Base-by-base conservation (phyloP, 2,329 filamentous ascomycete genomes). In the Penicillium corylophilum region DNA sequence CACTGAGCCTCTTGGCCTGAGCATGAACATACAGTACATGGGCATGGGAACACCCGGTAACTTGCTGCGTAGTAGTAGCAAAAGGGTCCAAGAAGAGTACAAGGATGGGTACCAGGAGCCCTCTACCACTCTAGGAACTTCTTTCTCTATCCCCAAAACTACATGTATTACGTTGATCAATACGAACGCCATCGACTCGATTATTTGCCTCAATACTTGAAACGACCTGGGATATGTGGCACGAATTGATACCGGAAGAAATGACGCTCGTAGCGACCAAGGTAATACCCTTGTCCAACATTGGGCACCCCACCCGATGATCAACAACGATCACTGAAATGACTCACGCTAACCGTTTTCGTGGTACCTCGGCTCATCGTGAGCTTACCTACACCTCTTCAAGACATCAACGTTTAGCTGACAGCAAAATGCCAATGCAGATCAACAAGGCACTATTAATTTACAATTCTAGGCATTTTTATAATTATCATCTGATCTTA, bases 361-460 rank as follows among this genome's bases (percentile, higher is more conserved):
- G 51, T 55, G 62, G 48, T 49, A 63, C 60, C 60, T 63, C 60
- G 60, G 60, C 57, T 55, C 53, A 56, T 44, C 18, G 18, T 23
- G 15, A 15, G 22, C 39, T 41, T 41, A 41, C 39, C 39, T 39
- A 23, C 36, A 22, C 39, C n/a, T 24, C 18, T 22, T 41, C 23
- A 40, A 40, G 20, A 12, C 18, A n/a, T 38, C 35, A 20, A 35
- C 35, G 35, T 38, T 18, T 18, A 22, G 4, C 35, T 38, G 16
- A 38, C 35, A 38, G 16, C 4, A 38, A 13, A 20, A 38, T 1
- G 35, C 35, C 35, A 20, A 16, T 20, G 9, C 8, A 38, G 35
- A 38, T 38, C 35, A 18, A 9, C 16, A 36, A 36, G 18, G 10
- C 16, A 12, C 8, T 20, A 8, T 9, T 36, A 2, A 36, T 7